These are phyloP conservation scores for Spencermartinsiella ligniputridi DNA, from an alignment of 1,139 yeast genomes.

Conservation along the genomic window DNA sequence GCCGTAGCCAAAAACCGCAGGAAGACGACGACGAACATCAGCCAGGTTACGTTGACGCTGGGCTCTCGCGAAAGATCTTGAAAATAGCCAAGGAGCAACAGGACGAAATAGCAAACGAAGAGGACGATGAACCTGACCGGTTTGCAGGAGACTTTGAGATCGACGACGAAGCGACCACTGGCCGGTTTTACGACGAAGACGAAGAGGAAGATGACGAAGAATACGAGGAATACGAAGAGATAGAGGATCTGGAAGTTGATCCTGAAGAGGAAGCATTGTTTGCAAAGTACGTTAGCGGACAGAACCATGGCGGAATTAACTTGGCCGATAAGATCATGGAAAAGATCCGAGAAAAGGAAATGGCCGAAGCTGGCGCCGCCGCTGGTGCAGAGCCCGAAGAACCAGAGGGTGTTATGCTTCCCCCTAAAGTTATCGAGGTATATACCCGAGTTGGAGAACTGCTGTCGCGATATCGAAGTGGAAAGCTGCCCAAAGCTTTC, in stretches of 20 bases:
- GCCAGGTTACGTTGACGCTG: constrained; percentile 73
- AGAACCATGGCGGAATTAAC: constrained; percentile 48
- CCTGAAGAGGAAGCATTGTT: constrained; percentile 40
- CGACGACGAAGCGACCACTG: constrained; percentile 26
- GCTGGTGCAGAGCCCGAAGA: constrained; percentile 19
- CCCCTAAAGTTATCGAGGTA: constrained; percentile 94
- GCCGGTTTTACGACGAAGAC: constrained; percentile 33
- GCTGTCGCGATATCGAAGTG: constrained; percentile 88
- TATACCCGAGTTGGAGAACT: constrained; percentile 88
- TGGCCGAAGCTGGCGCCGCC: constrained; percentile 14
- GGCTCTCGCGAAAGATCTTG: constrained; percentile 77
- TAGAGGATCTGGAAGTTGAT: constrained; percentile 47
- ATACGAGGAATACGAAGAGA: constrained; percentile 48
- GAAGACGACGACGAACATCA: constrained; percentile 43
- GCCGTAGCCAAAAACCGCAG: constrained; percentile 15
- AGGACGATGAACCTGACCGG: constrained; percentile 20
- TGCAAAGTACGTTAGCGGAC: constrained; percentile 48
- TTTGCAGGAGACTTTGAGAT: constrained; percentile 19
- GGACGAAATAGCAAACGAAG: constrained; percentile 71
- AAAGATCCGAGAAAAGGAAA: constrained; percentile 72
- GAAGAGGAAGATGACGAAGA: constrained; percentile 42
- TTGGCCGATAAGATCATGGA: constrained; percentile 92
- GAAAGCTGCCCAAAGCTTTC: constrained; percentile 90
- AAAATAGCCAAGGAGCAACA: constrained; percentile 90
- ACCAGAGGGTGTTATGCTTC: constrained; percentile 63